Conservation (phyloP, 2,329 filamentous ascomycete genomes). For the Trichoderma endophyticum region DNA sequence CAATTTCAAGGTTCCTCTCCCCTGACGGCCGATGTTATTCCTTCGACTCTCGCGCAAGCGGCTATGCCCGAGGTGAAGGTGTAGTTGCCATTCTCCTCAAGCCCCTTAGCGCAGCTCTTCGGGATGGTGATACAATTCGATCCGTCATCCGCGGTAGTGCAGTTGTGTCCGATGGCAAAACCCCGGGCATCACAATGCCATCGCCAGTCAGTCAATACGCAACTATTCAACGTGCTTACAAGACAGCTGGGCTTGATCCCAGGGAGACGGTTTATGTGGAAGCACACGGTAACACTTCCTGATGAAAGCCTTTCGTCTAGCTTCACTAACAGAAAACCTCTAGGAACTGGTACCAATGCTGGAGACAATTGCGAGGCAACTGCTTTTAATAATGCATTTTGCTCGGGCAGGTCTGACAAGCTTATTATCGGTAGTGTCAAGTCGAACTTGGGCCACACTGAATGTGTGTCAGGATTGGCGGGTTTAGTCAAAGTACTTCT, state of each 20-base stretch:
- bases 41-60: conserved; percentile 31
- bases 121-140: conserved; percentile 24
- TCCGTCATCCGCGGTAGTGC: conserved; percentile 18
- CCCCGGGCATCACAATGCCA: conserved; percentile 19
- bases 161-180: conserved; percentile 17
- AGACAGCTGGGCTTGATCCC: conserved; percentile 15
- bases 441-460: conserved; percentile 18
- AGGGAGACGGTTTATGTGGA: conserved; percentile 16
- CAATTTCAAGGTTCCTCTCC: conserved; percentile 11
- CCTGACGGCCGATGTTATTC: conserved; percentile 18
- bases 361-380: conserved; percentile 16
- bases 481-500: conserved; percentile 14
- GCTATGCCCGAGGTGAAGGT: conserved; percentile 52
- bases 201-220: conserved; percentile 8
- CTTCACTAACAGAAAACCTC: background rate
- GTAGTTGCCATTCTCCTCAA: conserved; percentile 46
- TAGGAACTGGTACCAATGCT: conserved; percentile 18
- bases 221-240: conserved; percentile 14
- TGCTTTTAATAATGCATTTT: conserved; percentile 15
- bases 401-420: background rate
- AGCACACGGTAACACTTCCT: conserved; percentile 5
- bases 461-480: conserved; percentile 17
- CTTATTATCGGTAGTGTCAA: conserved; percentile 16
- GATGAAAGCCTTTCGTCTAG: background rate
- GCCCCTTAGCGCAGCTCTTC: conserved; percentile 40